A percentile compares a stretch with the other conserved stretches of the same genome.
phyloP scores from a whole-genome alignment of 495 filamentous ascomycete species.

The Friedmanniomyces simplex region DNA sequence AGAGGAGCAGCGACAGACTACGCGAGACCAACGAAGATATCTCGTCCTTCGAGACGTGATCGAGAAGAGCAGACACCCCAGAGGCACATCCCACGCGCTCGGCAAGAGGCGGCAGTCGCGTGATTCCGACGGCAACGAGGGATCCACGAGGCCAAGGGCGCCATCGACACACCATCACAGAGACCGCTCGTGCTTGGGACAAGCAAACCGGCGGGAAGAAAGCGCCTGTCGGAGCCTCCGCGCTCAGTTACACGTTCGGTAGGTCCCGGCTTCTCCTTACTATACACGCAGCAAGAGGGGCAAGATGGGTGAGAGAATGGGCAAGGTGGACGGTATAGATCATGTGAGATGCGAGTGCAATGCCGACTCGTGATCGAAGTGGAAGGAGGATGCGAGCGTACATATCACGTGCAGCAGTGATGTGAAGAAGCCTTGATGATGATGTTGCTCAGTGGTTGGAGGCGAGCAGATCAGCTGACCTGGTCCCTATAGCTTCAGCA shows the following conservation, averaged over 20 bases:
- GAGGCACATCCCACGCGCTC: background rate
- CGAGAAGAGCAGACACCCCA: background rate
- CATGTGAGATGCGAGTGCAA: too few species aligned
- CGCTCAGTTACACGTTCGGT: conserved; percentile 4
- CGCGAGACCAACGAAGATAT: background rate
- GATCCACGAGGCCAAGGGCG: background rate
- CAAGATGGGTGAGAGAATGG: too few species aligned
- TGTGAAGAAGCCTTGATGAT: background rate
- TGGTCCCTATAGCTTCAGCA: background rate
- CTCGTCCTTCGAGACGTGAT: background rate
- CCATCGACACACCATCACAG: background rate
- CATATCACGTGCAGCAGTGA: background rate
- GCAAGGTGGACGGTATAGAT: too few species aligned
- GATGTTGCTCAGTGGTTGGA: background rate
- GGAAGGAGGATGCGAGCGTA: background rate
- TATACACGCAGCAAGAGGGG: background rate
- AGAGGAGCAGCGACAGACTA: background rate
- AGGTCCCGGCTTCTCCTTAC: background rate
- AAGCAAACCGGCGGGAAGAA: background rate
- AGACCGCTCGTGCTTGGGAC: background rate
- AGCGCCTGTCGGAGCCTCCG: conserved; percentile 1
- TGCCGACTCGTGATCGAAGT: too few species aligned
- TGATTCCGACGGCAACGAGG: background rate
- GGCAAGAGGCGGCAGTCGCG: background rate
- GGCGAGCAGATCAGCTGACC: background rate